Evolutionary conservation across 129 eudicot species (phyloP).

Genomic region (Flaveria brownii): DNA sequence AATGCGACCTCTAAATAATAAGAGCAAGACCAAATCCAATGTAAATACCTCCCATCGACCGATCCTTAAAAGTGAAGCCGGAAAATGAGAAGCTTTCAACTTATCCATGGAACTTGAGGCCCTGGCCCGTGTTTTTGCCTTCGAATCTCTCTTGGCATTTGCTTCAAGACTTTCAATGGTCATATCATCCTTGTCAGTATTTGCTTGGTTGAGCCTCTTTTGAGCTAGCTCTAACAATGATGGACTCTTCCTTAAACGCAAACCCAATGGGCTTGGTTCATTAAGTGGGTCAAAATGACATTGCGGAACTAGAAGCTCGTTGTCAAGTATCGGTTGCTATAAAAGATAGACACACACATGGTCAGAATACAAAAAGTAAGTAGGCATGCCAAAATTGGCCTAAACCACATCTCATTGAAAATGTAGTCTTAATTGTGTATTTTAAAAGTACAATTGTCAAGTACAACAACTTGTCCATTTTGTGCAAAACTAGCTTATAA

Average conservation of each 20-base stretch:
- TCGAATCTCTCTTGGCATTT: constrained; percentile 36
- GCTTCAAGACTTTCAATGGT: constrained; percentile 30
- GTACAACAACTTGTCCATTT: neutral
- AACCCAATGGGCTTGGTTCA: constrained; percentile 92
- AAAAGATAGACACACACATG: constrained; percentile 4
- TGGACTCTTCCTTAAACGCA: constrained; percentile 78
- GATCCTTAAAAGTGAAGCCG: constrained; percentile 62
- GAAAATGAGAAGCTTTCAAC: constrained; percentile 88
- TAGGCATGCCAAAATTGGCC: neutral
- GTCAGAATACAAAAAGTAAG: constrained; percentile 14
- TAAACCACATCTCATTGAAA: neutral
- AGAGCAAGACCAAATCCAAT: constrained; percentile 14
- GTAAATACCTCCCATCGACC: constrained; percentile 86
- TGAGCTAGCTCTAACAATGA: constrained; percentile 82
- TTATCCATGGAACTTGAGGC: constrained; percentile 52
- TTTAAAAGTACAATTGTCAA: neutral
- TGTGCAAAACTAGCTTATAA: neutral
- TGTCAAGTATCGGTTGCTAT: constrained; percentile 39
- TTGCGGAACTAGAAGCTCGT: constrained; percentile 36
- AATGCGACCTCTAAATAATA: neutral
- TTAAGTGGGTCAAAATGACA: constrained; percentile 66
- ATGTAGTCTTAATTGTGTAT: neutral
- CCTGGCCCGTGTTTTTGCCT: constrained; percentile 25
- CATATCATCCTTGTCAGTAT: constrained; percentile 25
- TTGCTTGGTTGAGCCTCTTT: constrained; percentile 59